A percentile compares a stretch with the other conserved stretches of the same genome.
Conservation (phyloP, 164 flowering plant species). For the Macadamia integrifolia region DNA sequence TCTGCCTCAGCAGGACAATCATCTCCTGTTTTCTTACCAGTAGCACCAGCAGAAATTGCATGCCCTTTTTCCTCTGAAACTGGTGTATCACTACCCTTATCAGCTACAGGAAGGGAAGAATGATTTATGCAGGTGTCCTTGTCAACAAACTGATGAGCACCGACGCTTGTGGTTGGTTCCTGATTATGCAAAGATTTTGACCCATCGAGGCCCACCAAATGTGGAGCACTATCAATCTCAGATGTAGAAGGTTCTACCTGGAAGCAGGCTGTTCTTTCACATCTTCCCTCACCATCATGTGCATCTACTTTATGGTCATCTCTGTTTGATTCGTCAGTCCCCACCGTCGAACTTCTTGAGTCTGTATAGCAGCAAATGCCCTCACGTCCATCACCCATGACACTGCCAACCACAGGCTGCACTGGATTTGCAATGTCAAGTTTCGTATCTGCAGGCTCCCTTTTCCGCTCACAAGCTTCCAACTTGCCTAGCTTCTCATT, state of each 20-base stretch:
- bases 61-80: background rate
- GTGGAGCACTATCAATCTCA: conserved; percentile 5
- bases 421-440: conserved; percentile 3
- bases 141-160: background rate
- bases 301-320: conserved; percentile 12
- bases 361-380: background rate
- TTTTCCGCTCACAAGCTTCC: conserved; percentile 14
- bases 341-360: conserved; percentile 1
- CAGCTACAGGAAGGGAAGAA: conserved; percentile 2
- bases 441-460: conserved; percentile 6
- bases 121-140: conserved; percentile 3
- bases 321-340: background rate
- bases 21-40: conserved; percentile 1
- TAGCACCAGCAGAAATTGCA: background rate
- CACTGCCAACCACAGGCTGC: background rate
- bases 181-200: conserved; percentile 7
- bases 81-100: background rate
- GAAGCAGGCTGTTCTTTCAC: background rate
- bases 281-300: background rate
- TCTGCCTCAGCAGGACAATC: conserved; percentile 6
- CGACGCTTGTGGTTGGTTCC: background rate
- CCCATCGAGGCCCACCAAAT: conserved; percentile 1
- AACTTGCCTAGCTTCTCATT: conserved; percentile 6
- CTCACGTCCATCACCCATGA: conserved; percentile 1
- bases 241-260: conserved; percentile 4